Base-by-base conservation (phyloP, 1,139 yeast species). In the Hyphopichia pseudoburtonii region DNA sequence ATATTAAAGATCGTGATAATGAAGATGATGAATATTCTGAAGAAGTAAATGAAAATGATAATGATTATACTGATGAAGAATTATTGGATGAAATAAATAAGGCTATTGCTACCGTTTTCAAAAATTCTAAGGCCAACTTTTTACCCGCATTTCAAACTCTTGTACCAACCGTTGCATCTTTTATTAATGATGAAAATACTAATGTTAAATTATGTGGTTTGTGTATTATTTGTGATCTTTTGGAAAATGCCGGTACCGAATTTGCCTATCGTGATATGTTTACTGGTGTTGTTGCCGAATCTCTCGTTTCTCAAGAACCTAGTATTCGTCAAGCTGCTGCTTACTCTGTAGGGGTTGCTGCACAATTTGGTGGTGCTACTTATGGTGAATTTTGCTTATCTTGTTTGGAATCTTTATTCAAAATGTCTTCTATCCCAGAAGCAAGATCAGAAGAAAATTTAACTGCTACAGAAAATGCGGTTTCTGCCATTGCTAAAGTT, bases 31-130 rank as follows among this genome's bases (percentile, higher is more conserved):
- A 77, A 50, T 83, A 78, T 51, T 76, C 80, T 30, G 90, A 84
- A 55, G 90, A 82, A 42, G 75, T 78, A 18, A 85, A 78, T 44
- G 95, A 87, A 40, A 86, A 80, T 40, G 95, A 85, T 39, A 89
- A 83, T 35, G 97, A 86, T 51, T 87, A 78, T 54, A 85, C 95
- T 1, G 96, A 90, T 57, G 96, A 88, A 54, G 96, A 88, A 53
- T 69, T 90, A 37, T 66, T 87, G 42, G 95, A 88, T 52, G 96
- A 90, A 57, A 80, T 89, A 46, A 85, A 83, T 60, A 86, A 85
- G 57, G 82, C 86, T 2, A 61, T 92, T 27, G 74, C 85, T n/a
- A 74, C 86, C 1, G 70, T 89, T 14, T 85, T 92, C 72, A 84
- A 80, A 60, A 75, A 78, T 38, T 68, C 79, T 21, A 76, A 77